These are phyloP conservation scores for Leccinellum albellum DNA, from an alignment of 768 basidiomycete species.

Conservation along the genomic window DNA sequence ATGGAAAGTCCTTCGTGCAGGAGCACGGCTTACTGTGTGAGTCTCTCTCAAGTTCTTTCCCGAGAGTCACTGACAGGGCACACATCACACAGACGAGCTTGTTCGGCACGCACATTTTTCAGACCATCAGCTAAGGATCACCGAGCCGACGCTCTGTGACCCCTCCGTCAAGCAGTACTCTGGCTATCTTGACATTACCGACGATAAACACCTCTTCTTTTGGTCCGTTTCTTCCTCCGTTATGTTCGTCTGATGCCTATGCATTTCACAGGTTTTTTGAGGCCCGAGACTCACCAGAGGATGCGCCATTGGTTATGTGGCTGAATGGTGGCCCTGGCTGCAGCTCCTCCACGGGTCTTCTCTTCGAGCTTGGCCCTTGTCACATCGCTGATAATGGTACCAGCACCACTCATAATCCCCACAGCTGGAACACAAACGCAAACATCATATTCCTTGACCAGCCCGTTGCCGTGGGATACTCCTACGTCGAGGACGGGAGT, in stretches of 20 bases:
- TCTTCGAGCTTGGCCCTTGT: slow-evolving; percentile 94
- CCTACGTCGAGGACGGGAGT: slow-evolving; percentile 73
- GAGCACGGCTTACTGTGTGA: slow-evolving; percentile 70
- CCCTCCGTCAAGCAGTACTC: slow-evolving; percentile 68
- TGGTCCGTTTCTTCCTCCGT: slow-evolving; percentile 46
- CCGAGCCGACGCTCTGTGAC: slow-evolving; percentile 74
- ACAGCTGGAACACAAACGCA: slow-evolving; percentile 81
- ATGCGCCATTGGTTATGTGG: slow-evolving; percentile 87
- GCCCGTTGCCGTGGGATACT: slow-evolving; percentile 88
- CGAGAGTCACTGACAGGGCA: not conserved
- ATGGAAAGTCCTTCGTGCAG: slow-evolving; percentile 64
- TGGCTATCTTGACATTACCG: slow-evolving; percentile 78
- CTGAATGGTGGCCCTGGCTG: slow-evolving; percentile 78
- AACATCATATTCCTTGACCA: slow-evolving; percentile 63
- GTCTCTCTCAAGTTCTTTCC: slow-evolving; percentile 23
- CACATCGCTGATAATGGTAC: slow-evolving; percentile 61
- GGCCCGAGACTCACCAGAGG: slow-evolving; percentile 63
- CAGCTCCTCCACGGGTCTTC: slow-evolving; percentile 75
- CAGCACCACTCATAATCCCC: slow-evolving; percentile 67
- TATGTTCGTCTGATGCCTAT: not conserved
- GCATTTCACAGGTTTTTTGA: slow-evolving; percentile 75
- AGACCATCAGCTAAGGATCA: slow-evolving; percentile 55
- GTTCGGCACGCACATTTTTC: slow-evolving; percentile 52
- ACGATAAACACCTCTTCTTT: slow-evolving; percentile 83
- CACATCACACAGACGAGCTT: slow-evolving; percentile 48